These are phyloP conservation scores for Hypoxylon perforatum DNA, from an alignment of 495 filamentous ascomycete species.

Conservation along the genomic window DNA sequence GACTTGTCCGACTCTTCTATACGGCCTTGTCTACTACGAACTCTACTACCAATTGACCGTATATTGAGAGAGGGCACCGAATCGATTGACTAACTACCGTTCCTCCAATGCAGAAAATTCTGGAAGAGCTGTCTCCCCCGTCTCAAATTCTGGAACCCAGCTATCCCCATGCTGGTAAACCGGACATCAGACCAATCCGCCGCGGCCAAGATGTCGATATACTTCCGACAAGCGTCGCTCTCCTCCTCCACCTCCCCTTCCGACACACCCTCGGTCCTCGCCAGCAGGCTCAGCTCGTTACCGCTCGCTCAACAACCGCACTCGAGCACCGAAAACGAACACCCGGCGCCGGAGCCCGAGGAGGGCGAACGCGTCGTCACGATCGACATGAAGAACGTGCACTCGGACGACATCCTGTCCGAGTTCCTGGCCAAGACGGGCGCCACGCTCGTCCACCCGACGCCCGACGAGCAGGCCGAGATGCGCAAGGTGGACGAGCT, in stretches of 20 bases:
- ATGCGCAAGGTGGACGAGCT: conserved; percentile 69
- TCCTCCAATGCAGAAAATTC: conserved; percentile 71
- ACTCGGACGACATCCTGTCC: conserved; percentile 72
- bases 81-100: too few relatives aligned
- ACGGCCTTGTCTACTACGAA: background rate
- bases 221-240: conserved; percentile 63
- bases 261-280: conserved; percentile 37
- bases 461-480: conserved; percentile 69
- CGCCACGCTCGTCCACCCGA: conserved; percentile 68
- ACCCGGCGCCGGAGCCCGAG: conserved; percentile 54
- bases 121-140: conserved; percentile 84
- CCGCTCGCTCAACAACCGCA: conserved; percentile 48
- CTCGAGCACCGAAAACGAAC: conserved; percentile 46
- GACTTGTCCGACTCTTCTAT: background rate
- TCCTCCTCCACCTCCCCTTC: too few relatives aligned
- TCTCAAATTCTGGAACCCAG: conserved; percentile 94
- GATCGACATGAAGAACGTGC: conserved; percentile 72
- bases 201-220: conserved; percentile 78
- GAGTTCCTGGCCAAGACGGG: conserved; percentile 75
- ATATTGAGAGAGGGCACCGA: too few relatives aligned
- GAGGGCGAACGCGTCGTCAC: conserved; percentile 57
- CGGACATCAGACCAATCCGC: conserved; percentile 67
- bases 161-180: conserved; percentile 81
- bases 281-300: conserved; percentile 34
- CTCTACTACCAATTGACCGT: too few relatives aligned